These are phyloP conservation scores for Echria macrotheca DNA, from an alignment of 495 filamentous ascomycete species.

Conservation along the genomic window DNA sequence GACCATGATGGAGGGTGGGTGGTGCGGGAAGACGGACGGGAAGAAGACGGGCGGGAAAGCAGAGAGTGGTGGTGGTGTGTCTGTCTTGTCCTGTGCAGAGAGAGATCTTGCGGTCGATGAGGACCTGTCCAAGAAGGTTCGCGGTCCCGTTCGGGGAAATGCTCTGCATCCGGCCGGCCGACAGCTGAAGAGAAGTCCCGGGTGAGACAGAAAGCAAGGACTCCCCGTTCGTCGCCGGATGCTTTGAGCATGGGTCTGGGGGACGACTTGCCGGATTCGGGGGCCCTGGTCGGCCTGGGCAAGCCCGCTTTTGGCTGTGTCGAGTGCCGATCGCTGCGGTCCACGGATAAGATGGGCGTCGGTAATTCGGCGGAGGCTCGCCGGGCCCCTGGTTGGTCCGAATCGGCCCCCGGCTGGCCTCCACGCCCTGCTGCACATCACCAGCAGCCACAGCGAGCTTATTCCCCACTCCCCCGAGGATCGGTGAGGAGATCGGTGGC, in stretches of 20 bases:
- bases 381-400: not conserved
- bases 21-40: not conserved
- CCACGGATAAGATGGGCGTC: not conserved
- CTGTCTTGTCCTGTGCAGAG: not conserved
- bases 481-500: slow-evolving; percentile 3
- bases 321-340: not conserved
- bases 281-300: no score
- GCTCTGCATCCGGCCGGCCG: no score
- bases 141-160: not conserved
- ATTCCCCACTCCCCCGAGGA: not conserved
- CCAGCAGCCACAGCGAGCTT: not conserved
- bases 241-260: not conserved
- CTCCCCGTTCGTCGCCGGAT: not conserved
- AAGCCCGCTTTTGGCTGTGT: not conserved
- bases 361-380: not conserved
- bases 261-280: not conserved
- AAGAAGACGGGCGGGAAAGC: not conserved
- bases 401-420: not conserved
- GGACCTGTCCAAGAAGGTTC: not conserved
- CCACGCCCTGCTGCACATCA: not conserved
- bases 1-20: not conserved
- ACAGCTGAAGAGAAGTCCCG: no score
- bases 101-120: not conserved
- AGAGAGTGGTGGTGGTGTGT: not conserved
- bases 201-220: not conserved